Evolutionary conservation across 2,329 filamentous ascomycete genomes (phyloP), one percentile per base, ranked within the genome.

Genomic region (Curvularia sp.): DNA sequence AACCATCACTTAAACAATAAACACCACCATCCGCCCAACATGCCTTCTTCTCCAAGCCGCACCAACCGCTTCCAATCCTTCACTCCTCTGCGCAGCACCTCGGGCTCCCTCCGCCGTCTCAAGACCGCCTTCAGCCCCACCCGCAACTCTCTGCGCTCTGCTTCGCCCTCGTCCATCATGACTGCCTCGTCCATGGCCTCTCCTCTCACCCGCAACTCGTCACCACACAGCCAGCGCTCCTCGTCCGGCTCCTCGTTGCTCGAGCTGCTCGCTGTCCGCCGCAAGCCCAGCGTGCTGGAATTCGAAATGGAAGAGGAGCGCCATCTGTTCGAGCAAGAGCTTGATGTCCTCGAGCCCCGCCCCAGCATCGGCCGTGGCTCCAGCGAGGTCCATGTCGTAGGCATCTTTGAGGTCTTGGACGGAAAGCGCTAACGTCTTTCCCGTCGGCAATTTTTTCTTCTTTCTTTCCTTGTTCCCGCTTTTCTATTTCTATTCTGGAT

Each of bases 351-450:
- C 3, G 76, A 78, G 66, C 76, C 76, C 0, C 25, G 76, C 52
- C 73, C 74, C 0, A 59, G 53, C 8, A 13, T 63, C 8, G 60
- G 53, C 1, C 46, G 52, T 4, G 56, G 64, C 1, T 50, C 50
- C 0, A 65, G 64, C 7, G 69, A 68, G 41, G 69, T 70, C 3
- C 67, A 72, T 43, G 76, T 77, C 30, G 70, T 76, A 0, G 73
- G 76, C 21, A 78, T 78, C 30, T 77, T 77, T 38, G 73, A 77
- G 70, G 76, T 78, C 10, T 52, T 78, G 47, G 72, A 75, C 28
- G 74, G 74, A 1, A 70, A 69, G 62, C 67, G 59, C 48, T 75
- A 65, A 52, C 28, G 8, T 21, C 7, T 1, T n/a, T 21, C 38
- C 23, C 13, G n/a, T 36, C 21, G 5, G 30, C 21, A 38, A n/a